Evolutionary conservation across 805 yeast species (phyloP), one percentile per base, ranked within the genome.

Genomic region (Zygosaccharomyces kombuchaensis): DNA sequence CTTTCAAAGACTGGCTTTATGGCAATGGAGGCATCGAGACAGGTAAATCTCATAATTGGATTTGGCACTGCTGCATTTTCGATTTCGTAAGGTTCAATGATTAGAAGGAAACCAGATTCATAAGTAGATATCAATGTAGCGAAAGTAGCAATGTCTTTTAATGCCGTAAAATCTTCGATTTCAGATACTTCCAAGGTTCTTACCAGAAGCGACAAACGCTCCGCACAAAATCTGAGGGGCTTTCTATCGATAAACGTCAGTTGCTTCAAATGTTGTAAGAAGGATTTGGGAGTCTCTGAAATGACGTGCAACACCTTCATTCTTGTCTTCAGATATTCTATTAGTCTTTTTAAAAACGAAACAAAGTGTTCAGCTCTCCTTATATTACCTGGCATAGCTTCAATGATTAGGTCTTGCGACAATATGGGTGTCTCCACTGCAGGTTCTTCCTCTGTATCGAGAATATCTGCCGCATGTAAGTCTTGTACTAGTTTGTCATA

Each of bases 231-330:
- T 45, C 93, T 65, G 36, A 93, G 70, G 0, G 99, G 99, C 60
- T 93, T 93, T 48, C 83, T 71, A 54, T 93, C 99, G 36, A 93
- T 93, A 59, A 81, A 93, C 1, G 99, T 93, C 40, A 93, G 68
- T 47, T 91, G 96, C 62, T 91, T 90, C 60, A 95, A 69, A 72
- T 93, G 99, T 60, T 87, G 95, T 47, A 93, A 67, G 59, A 93
- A 93, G 27, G 96, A 88, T 3, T 81, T 78, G 0, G 99, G 99
- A 0, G 99, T 93, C 64, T 93, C 99, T n/a, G 96, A 87, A 35
- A 93, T 89, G 30, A 93, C 99, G 69, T 91, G 96, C 40, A 95
- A 68, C 2, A 93, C 96, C 69, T 93, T 95, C 98, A 93, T 93
- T 67, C 99, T 80, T 2, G 97, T 91, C 60, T 91, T 93, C 58